A percentile compares a stretch with the other conserved stretches of the same genome.
These are phyloP conservation scores for Geranium brycei DNA, from an alignment of 345 rosid species.

Conservation along the genomic window DNA sequence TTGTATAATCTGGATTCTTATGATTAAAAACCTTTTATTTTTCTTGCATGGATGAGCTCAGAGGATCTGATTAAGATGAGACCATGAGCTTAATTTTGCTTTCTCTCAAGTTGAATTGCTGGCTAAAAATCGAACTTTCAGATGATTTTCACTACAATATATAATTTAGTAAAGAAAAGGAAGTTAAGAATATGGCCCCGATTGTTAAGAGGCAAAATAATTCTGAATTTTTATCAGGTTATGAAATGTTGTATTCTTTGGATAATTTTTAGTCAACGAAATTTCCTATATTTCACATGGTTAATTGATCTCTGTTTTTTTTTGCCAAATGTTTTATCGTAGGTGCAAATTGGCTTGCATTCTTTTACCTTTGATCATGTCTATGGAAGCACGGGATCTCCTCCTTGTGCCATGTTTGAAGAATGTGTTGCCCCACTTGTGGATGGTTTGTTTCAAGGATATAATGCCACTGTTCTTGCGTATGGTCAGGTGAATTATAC, in stretches of 20 bases:
- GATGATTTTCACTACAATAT: neutral
- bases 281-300: neutral
- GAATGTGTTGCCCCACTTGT: slow-evolving; percentile 80
- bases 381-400: slow-evolving; percentile 77
- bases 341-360: slow-evolving; percentile 95
- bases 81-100: neutral
- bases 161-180: neutral
- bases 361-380: slow-evolving; percentile 97
- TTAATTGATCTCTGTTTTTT: neutral
- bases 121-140: neutral
- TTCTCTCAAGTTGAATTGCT: neutral
- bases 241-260: slow-evolving; percentile 1
- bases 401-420: slow-evolving; percentile 74
- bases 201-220: neutral
- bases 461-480: slow-evolving; percentile 97
- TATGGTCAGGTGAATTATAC: slow-evolving; percentile 74
- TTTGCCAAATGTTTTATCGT: slow-evolving; percentile 5
- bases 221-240: slow-evolving; percentile 3
- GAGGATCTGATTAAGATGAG: neutral
- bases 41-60: too few species aligned
- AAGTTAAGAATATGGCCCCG: neutral
- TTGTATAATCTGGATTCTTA: neutral
- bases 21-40: neutral
- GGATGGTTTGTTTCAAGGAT: slow-evolving; percentile 97
- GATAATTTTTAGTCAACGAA: slow-evolving; percentile 2